These are phyloP conservation scores for Diatrype stigma DNA, from an alignment of 2,329 filamentous ascomycete species.

Conservation along the genomic window DNA sequence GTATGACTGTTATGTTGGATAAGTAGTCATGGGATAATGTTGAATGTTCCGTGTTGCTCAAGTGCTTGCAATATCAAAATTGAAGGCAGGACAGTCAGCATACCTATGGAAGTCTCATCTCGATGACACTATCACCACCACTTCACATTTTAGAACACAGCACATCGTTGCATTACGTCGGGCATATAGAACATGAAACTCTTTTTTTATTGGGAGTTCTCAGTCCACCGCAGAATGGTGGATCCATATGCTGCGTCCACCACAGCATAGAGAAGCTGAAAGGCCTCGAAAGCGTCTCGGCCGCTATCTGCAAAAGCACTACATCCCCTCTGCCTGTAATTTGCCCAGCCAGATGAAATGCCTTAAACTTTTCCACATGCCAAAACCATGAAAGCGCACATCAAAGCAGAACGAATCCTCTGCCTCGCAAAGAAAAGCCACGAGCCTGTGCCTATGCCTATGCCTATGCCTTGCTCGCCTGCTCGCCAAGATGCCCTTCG, in stretches of 20 bases:
- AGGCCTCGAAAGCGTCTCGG: conserved; percentile 30
- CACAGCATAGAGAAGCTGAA: conserved; percentile 31
- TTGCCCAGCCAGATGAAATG: conserved; percentile 24
- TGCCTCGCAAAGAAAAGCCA: conserved; percentile 20
- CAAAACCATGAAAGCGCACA: conserved; percentile 17
- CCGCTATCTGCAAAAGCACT: conserved; percentile 28
- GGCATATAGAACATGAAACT: conserved; percentile 15
- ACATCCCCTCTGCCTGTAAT: conserved; percentile 7
- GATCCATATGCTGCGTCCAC: conserved; percentile 28
- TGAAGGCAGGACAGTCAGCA: no score
- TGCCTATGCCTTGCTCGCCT: conserved; percentile 22
- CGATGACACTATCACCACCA: no score
- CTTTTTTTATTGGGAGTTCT: conserved; percentile 39
- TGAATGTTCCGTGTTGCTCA: no score
- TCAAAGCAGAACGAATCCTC: conserved; percentile 24
- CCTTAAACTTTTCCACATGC: conserved; percentile 28
- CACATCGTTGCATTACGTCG: no score
- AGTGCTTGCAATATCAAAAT: no score
- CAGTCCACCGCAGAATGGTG: conserved; percentile 35
- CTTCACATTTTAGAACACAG: no score
- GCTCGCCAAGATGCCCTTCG: conserved; percentile 27
- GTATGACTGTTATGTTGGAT: no score
- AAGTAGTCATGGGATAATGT: no score
- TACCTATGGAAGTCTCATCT: no score
- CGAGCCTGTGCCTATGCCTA: conserved; percentile 19